Evolutionary conservation across 495 filamentous ascomycete species (phyloP).

Genomic region (Aspergillus affinis): DNA sequence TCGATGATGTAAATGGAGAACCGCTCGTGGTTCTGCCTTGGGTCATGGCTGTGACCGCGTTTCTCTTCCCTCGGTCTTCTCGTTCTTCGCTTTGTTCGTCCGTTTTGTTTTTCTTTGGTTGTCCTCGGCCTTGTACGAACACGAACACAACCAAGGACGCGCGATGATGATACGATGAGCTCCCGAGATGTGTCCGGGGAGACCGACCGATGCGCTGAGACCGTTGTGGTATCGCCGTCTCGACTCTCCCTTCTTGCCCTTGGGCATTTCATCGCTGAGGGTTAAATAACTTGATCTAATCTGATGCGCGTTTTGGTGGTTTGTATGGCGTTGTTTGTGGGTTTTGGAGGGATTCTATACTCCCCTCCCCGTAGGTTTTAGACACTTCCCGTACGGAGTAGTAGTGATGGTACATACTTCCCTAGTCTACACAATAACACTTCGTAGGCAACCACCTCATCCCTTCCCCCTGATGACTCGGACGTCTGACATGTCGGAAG

Average conservation of each 20-base stretch:
- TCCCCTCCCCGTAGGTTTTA: not conserved
- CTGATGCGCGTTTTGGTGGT: constrained; percentile 32
- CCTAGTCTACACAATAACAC: no score
- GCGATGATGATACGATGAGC: constrained; percentile 46
- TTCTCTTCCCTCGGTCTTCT: constrained; percentile 20
- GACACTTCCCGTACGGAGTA: no score
- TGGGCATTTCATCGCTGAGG: constrained; percentile 35
- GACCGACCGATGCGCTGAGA: constrained; percentile 17
- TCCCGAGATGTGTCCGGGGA: constrained; percentile 30
- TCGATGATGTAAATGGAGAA: not conserved
- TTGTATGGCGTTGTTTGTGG: no score
- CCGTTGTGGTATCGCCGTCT: constrained; percentile 43
- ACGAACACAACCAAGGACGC: constrained; percentile 9
- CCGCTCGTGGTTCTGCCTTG: not conserved
- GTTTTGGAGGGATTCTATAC: not conserved
- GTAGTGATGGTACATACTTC: no score
- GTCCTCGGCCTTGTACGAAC: not conserved
- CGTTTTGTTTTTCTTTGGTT: constrained; percentile 2
- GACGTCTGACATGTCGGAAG: no score
- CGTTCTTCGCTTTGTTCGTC: constrained; percentile 15
- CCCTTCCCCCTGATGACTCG: no score
- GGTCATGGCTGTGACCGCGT: not conserved
- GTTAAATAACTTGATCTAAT: constrained; percentile 60
- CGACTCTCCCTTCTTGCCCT: constrained; percentile 10
- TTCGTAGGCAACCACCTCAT: no score